Evolutionary conservation across 1,139 yeast genomes (phyloP).

Genomic region (Arxiozyma telluris): DNA sequence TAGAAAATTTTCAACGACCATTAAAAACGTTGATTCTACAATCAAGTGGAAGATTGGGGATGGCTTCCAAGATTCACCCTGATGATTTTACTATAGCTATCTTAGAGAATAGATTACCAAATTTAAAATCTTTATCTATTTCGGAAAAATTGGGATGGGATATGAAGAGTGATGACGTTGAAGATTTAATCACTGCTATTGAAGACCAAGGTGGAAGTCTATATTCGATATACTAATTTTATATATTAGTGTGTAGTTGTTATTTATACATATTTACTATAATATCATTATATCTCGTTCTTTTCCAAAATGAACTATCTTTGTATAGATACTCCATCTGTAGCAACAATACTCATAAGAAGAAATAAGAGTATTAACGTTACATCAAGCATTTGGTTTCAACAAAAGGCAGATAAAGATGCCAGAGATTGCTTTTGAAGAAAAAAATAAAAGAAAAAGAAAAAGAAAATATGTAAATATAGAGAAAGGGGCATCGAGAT

Average conservation of each 20-base stretch:
- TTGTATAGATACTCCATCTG: neutral
- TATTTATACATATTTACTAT: neutral
- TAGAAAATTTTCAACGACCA: constrained; percentile 38
- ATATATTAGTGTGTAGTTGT: neutral
- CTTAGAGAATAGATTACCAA: constrained; percentile 66
- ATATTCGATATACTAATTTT: constrained; percentile 12
- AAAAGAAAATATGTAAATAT: too few species aligned
- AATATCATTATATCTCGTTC: neutral
- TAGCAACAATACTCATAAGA: too few species aligned
- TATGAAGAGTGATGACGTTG: constrained; percentile 59
- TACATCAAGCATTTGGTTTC: too few species aligned
- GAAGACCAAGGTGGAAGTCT: constrained; percentile 36
- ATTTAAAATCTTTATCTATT: constrained; percentile 52
- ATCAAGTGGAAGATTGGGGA: constrained; percentile 84
- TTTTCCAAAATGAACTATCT: too few species aligned
- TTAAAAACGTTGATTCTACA: constrained; percentile 59
- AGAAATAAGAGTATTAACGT: neutral
- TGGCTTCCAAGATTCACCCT: constrained; percentile 73
- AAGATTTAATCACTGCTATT: constrained; percentile 42
- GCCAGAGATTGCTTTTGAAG: too few species aligned
- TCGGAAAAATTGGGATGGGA: constrained; percentile 87
- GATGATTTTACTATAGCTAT: constrained; percentile 81
- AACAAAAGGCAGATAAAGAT: too few species aligned
- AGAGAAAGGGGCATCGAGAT: neutral
- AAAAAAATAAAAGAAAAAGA: too few species aligned